Conservation (phyloP, 1,284 basidiomycete genomes). For the Takashimella tepidaria region DNA sequence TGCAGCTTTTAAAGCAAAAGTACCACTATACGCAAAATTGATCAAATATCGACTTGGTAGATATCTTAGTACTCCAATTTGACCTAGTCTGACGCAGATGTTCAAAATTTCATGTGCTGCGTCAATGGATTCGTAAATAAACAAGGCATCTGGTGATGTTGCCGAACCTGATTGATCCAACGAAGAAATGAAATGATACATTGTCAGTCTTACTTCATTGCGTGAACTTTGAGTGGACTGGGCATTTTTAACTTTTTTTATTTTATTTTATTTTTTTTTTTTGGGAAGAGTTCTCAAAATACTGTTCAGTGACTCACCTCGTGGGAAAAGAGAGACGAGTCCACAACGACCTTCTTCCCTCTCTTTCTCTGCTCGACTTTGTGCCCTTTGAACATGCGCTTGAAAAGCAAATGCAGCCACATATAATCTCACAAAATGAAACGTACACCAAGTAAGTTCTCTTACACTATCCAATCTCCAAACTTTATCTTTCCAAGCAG, state of each 20-base stretch:
- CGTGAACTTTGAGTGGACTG: too few species aligned
- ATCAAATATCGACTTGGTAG: constrained; percentile 43
- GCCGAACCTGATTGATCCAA: constrained; percentile 30
- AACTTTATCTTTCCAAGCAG: constrained; percentile 36
- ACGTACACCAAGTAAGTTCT: constrained; percentile 42
- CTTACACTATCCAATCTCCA: constrained; percentile 34
- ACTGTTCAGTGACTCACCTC: constrained; percentile 18
- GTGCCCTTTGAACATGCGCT: constrained; percentile 48
- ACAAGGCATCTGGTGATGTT: constrained; percentile 44
- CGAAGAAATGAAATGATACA: too few species aligned
- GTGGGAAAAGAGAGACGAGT: constrained; percentile 28
- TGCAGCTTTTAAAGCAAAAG: constrained; percentile 42
- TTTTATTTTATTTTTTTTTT: too few species aligned
- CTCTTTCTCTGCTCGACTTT: constrained; percentile 36
- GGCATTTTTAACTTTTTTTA: too few species aligned
- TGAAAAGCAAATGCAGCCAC: constrained; percentile 49
- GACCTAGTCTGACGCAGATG: constrained; percentile 40
- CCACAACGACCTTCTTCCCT: constrained; percentile 6
- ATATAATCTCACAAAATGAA: constrained; percentile 49
- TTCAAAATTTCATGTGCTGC: constrained; percentile 45
- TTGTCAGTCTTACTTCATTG: not conserved
- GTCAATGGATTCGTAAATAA: constrained; percentile 46
- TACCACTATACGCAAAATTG: constrained; percentile 44
- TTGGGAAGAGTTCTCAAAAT: too few species aligned
- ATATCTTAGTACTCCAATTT: constrained; percentile 39